Evolutionary conservation across 768 basidiomycete species (phyloP), one percentile per base, ranked within the genome.

Genomic region (Imleria badia): DNA sequence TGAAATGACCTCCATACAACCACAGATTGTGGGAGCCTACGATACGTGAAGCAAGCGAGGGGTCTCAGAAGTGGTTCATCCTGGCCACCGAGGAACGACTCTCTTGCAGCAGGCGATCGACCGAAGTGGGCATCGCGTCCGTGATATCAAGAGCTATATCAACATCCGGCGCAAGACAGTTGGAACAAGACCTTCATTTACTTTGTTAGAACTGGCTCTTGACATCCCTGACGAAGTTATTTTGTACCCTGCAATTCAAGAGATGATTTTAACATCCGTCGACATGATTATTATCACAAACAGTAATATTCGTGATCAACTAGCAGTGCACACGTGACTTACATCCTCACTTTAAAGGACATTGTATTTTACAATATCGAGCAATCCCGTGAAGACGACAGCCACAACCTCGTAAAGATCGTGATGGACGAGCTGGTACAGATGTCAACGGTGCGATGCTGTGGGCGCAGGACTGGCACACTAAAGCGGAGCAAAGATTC

Each of bases 331-430:
- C n/a, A n/a, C n/a, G n/a, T n/a, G n/a, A n/a, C n/a, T n/a, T n/a
- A n/a, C n/a, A n/a, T n/a, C n/a, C n/a, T n/a, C n/a, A n/a, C n/a
- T n/a, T n/a, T n/a, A n/a, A n/a, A n/a, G n/a, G n/a, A n/a, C n/a
- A n/a, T n/a, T 61, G 42, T 13, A 29, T 72, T 67, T 12, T 71
- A 72, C 44, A 73, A 73, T 39, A 6, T 69, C 4, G 70, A 72
- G 56, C 74, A 74, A 57, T 62, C 71, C 10, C 58, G 54, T 14
- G 56, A 58, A 13, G 64, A 66, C 31, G 59, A 61, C 43, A 30
- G 36, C 9, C 65, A 79, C 63, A 78, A 78, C 55, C 69, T 82
- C 13, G 67, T 85, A 22, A 78, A 75, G 0, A 72, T 80, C 15
- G 76, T 80, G 41, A 82, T 81, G 80, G 69, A 77, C 41, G 72